These are phyloP conservation scores for Ceratobasidium sp. DNA, from an alignment of 1,284 basidiomycete species.

Conservation along the genomic window DNA sequence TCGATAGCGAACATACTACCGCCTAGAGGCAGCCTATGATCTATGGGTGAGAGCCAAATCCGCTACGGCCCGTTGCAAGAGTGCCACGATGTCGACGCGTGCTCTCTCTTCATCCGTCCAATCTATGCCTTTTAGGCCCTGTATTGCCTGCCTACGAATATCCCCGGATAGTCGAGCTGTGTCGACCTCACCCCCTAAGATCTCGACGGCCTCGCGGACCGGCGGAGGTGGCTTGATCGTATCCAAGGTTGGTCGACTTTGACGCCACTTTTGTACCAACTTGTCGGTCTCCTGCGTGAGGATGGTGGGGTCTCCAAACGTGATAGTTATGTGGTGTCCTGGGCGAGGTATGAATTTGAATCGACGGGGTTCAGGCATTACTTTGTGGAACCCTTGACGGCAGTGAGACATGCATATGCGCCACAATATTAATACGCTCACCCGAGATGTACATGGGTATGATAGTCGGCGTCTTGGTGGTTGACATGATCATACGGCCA, in stretches of 20 bases:
- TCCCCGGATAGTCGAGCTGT: constrained; percentile 41
- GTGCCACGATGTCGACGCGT: constrained; percentile 42
- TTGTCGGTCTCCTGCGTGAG: constrained; percentile 61
- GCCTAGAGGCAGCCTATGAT: constrained; percentile 10
- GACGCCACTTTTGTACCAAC: constrained; percentile 49
- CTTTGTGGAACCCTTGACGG: constrained; percentile 79
- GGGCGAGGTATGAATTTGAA: constrained; percentile 78
- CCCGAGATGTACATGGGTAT: constrained; percentile 95
- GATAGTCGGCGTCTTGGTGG: constrained; percentile 77
- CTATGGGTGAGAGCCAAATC: constrained; percentile 20
- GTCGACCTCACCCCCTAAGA: constrained; percentile 25
- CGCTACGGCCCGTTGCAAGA: constrained; percentile 33
- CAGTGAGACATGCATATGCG: constrained; percentile 6
- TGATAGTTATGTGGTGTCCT: constrained; percentile 71
- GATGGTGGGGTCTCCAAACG: constrained; percentile 76
- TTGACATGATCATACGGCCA: constrained; percentile 87
- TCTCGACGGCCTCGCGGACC: constrained; percentile 13
- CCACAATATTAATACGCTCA: constrained; percentile 53
- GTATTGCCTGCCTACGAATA: constrained; percentile 37
- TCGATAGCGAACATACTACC: background rate
- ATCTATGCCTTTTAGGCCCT: constrained; percentile 51
- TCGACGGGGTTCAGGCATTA: constrained; percentile 87
- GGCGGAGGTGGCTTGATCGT: background rate
- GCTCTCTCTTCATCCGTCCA: constrained; percentile 51
- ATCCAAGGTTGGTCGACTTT: constrained; percentile 13